Conservation (phyloP, 129 eudicot genomes). For the Helianthus tuberosus region DNA sequence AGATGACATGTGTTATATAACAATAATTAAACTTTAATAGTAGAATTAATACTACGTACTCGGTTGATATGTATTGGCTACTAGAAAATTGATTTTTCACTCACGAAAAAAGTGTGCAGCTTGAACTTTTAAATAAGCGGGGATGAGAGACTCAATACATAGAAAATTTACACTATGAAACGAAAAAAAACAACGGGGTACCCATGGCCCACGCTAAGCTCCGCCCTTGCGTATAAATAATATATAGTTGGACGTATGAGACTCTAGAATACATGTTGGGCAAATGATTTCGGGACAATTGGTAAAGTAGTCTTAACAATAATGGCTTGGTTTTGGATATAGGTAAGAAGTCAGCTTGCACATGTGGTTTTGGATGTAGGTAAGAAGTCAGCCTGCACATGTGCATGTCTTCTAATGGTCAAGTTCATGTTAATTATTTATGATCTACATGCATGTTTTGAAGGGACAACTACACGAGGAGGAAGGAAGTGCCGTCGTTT, state of each 20-base stretch:
- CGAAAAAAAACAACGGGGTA: too few species aligned
- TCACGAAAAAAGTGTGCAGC: too few species aligned
- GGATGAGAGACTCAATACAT: too few species aligned
- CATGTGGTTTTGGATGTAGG: constrained; percentile 11
- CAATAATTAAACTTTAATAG: too few species aligned
- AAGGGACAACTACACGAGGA: constrained; percentile 24
- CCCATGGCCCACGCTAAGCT: too few species aligned
- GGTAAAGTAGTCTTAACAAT: constrained; percentile 15
- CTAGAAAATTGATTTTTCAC: too few species aligned
- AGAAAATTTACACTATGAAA: too few species aligned
- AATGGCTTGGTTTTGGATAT: neutral
- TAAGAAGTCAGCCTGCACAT: constrained; percentile 23
- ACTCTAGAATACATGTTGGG: neutral
- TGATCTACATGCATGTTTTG: neutral
- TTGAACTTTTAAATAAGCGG: too few species aligned
- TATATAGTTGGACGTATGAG: constrained; percentile 3
- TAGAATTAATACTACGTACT: too few species aligned
- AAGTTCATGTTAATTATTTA: constrained; percentile 6
- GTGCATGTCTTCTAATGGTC: constrained; percentile 17
- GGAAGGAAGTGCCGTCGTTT: neutral
- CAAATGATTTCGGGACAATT: constrained; percentile 15
- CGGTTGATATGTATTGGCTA: too few species aligned
- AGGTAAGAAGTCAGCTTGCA: constrained; percentile 13
- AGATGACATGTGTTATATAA: too few species aligned
- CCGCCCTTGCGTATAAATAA: too few species aligned